Conservation (phyloP, 768 basidiomycete species). For the Tubosaeta sp. region DNA sequence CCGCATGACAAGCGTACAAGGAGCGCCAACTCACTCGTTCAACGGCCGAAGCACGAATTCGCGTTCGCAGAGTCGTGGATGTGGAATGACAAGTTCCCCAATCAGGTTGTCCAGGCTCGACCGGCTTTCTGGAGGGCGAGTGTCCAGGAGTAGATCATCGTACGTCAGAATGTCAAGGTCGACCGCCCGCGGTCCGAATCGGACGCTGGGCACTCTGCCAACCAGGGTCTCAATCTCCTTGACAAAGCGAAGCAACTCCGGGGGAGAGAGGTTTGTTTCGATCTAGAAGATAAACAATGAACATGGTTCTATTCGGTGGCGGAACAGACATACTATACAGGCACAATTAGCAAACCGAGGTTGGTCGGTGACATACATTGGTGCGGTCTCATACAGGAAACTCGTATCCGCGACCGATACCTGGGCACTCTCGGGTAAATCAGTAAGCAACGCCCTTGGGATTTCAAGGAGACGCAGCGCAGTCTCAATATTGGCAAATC, state of each 20-base stretch:
- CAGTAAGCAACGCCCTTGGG: conserved; percentile 31
- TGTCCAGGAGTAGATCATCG: conserved; percentile 56
- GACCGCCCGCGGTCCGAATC: conserved; percentile 84
- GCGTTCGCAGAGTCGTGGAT: conserved; percentile 73
- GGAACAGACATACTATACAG: conserved; percentile 61
- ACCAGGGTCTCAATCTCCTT: conserved; percentile 72
- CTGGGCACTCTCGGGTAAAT: conserved; percentile 19
- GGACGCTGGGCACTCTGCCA: conserved; percentile 73
- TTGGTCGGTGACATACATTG: conserved; percentile 96
- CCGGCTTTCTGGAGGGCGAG: conserved; percentile 39
- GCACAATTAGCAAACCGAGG: conserved; percentile 86
- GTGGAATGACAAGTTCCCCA: conserved; percentile 79
- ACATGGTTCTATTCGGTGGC: neutral
- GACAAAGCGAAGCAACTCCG: conserved; percentile 52
- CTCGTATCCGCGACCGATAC: conserved; percentile 67
- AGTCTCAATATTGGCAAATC: conserved; percentile 74
- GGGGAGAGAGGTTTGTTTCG: conserved; percentile 64
- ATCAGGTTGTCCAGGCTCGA: conserved; percentile 56
- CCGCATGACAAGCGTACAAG: neutral
- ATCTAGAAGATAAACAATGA: conserved; percentile 38
- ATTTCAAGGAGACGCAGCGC: conserved; percentile 71
- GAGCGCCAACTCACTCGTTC: conserved; percentile 56
- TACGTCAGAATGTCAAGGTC: conserved; percentile 89
- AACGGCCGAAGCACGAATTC: conserved; percentile 92
- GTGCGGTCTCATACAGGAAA: conserved; percentile 87